These are phyloP conservation scores for Populus pruinosa DNA, from an alignment of 345 rosid genomes.

Conservation along the genomic window DNA sequence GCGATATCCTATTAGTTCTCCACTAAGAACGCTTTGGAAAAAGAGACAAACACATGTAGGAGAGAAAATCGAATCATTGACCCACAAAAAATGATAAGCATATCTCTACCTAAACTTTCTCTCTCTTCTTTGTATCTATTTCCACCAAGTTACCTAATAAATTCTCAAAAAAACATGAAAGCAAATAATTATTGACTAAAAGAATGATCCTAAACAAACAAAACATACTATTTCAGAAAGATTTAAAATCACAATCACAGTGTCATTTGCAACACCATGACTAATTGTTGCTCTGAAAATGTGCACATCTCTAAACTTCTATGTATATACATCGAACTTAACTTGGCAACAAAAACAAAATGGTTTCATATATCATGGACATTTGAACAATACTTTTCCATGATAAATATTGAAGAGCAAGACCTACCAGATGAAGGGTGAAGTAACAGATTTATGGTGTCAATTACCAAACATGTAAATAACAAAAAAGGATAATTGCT, in stretches of 20 bases:
- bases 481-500: background rate
- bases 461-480: background rate
- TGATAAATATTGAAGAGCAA: background rate
- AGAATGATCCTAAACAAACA: background rate
- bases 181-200: background rate
- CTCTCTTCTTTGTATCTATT: too few species aligned
- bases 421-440: background rate
- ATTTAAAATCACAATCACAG: background rate
- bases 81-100: too few species aligned
- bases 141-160: background rate
- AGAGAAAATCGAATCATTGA: too few species aligned
- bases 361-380: background rate
- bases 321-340: background rate
- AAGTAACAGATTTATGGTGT: background rate
- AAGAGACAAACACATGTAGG: too few species aligned
- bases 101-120: too few species aligned
- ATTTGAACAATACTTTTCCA: constrained; percentile 6
- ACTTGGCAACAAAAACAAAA: background rate
- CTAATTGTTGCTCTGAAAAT: background rate
- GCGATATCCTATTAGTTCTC: too few species aligned
- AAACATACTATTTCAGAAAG: background rate
- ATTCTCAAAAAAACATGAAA: background rate
- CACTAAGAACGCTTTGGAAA: too few species aligned
- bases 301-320: background rate
- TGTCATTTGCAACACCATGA: background rate